A percentile compares a stretch with the other conserved stretches of the same genome.
These are phyloP conservation scores for Neonectria coccinea DNA, from an alignment of 2,329 filamentous ascomycete species.

Conservation along the genomic window DNA sequence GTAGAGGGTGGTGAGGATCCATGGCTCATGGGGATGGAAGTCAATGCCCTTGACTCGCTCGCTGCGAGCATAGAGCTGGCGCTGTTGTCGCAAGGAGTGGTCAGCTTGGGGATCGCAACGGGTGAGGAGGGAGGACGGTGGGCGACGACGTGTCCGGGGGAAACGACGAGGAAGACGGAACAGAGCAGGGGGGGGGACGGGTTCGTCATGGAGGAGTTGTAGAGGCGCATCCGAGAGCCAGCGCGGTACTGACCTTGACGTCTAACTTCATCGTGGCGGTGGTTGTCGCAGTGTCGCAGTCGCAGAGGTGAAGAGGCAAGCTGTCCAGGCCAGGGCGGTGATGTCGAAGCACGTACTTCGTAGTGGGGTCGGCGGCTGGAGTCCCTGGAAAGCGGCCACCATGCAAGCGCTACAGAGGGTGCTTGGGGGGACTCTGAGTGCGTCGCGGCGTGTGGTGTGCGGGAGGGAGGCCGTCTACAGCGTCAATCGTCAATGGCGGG, in stretches of 20 bases:
- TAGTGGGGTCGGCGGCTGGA: slow-evolving; percentile 46
- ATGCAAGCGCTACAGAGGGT: slow-evolving; percentile 36
- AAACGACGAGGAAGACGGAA: neutral
- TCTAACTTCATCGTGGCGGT: slow-evolving; percentile 56
- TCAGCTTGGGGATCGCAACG: slow-evolving; percentile 40
- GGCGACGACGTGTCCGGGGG: slow-evolving; percentile 2
- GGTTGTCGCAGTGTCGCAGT: slow-evolving; percentile 40
- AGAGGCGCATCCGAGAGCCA: slow-evolving; percentile 11
- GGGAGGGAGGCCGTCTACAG: slow-evolving; percentile 13
- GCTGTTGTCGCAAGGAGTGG: slow-evolving; percentile 49
- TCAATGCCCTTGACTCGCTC: slow-evolving; percentile 98
- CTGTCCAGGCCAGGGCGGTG: slow-evolving; percentile 46
- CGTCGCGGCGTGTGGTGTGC: slow-evolving; percentile 11
- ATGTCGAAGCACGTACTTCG: slow-evolving; percentile 36
- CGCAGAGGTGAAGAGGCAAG: slow-evolving; percentile 46
- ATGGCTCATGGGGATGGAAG: slow-evolving; percentile 97
- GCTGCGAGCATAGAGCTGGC: slow-evolving; percentile 76
- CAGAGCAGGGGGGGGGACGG: neutral
- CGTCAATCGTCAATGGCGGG: slow-evolving; percentile 36
- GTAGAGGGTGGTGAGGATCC: slow-evolving; percentile 96
- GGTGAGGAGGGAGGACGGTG: slow-evolving; percentile 14
- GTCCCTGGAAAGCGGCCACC: slow-evolving; percentile 44
- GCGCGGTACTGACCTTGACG: slow-evolving; percentile 53
- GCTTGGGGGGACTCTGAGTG: slow-evolving; percentile 21
- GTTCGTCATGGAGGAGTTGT: neutral